A percentile compares a stretch with the other conserved stretches of the same genome.
Evolutionary conservation across 2,329 filamentous ascomycete species (phyloP).

Genomic region (Penicillium sp.): DNA sequence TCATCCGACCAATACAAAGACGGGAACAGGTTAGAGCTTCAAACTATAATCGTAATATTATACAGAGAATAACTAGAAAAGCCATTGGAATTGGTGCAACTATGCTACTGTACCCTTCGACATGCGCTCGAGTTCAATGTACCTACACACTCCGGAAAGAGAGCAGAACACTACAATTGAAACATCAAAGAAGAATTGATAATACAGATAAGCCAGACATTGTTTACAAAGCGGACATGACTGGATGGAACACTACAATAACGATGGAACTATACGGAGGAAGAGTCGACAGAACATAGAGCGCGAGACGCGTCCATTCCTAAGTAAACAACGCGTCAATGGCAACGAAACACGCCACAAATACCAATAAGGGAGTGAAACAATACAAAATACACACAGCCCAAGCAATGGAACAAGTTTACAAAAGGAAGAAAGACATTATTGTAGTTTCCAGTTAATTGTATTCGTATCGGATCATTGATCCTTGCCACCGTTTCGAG

Average conservation of each 20-base stretch:
- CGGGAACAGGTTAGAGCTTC: too few species aligned
- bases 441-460: conserved; percentile 26
- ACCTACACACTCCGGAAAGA: not conserved
- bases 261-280: not conserved
- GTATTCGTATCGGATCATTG: conserved; percentile 47
- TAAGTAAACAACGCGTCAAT: not conserved
- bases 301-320: not conserved
- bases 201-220: too few species aligned
- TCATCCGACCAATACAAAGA: not conserved
- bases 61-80: too few species aligned
- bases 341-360: not conserved
- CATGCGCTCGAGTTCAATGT: not conserved
- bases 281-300: not conserved
- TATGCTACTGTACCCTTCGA: not conserved
- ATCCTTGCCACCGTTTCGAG: conserved; percentile 39
- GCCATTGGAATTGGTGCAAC: not conserved
- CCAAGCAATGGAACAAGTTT: not conserved
- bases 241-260: not conserved
- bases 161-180: not conserved
- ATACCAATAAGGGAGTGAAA: not conserved
- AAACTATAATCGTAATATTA: too few species aligned
- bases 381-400: not conserved
- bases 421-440: not conserved
- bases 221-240: not conserved
- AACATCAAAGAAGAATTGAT: too few species aligned